Evolutionary conservation across 345 rosid genomes (phyloP), one percentile per base, ranked within the genome.

Genomic region (Chamaenerion angustifolium): DNA sequence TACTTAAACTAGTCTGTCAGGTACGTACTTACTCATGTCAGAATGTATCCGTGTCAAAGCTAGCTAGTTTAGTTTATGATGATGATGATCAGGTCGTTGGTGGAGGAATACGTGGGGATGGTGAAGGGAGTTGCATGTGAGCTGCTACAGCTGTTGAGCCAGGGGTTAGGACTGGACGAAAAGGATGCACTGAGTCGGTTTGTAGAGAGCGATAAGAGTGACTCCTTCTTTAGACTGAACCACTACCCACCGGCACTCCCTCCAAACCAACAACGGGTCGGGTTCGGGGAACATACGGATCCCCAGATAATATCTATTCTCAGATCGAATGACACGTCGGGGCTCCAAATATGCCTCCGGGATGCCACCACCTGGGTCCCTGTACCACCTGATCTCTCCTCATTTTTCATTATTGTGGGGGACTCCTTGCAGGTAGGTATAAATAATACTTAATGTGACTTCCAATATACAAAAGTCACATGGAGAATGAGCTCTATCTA

Each of bases 281-380:
- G 83, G 18, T 78, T 78, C 61, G 83, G 83, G 57, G 83, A 78
- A 52, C 83, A 78, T 56, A 78, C 83, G 9, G 83, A 78, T 74
- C 83, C 83, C 6, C 83, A 78, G 68, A 74, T 78, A 48, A 71
- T 78, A 7, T 78, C 83, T 18, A 68, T 74, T 41, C 58, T 78
- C 27, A 74, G 78, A 67, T 78, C 83, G 12, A 78, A 78, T 65
- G 68, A 71, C 72, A 69, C 80, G 10, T 57, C 76, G 15, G 83
- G 83, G 31, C 71, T 78, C 14, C 77, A 78, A 59, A 75, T 78
- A 55, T 65, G 67, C 53, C 69, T 60, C 51, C 61, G 12, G 64
- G 83, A 78, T n/a, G n/a, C n/a, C n/a, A n/a, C n/a, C 53, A 49
- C 68, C 51, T 78, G 83, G 83, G 70, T 70, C 54, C 52, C 83